Percentiles rank a stretch among this genome's conserved stretches.
These are phyloP conservation scores for Exsudoporus floridanus DNA, from an alignment of 1,284 basidiomycete genomes.

Conservation along the genomic window DNA sequence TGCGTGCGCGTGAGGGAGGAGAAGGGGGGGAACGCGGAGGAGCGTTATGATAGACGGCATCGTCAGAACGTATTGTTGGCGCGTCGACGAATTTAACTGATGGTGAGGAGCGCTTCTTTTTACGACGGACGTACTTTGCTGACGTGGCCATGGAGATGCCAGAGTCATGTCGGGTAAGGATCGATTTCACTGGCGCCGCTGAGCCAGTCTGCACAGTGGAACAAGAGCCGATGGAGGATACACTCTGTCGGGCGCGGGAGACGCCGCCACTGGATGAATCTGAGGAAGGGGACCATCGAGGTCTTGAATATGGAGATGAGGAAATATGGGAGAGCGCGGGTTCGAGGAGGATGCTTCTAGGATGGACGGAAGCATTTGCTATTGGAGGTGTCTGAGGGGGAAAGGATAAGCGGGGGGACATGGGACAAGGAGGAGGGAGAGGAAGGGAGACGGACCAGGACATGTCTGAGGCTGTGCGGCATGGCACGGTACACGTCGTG, in stretches of 20 bases:
- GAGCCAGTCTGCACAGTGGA: conserved; percentile 30
- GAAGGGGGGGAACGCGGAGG: conserved; percentile 23
- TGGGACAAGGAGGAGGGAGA: not conserved
- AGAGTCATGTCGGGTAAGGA: conserved; percentile 36
- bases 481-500: conserved; percentile 31
- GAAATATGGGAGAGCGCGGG: conserved; percentile 9
- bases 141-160: conserved; percentile 37
- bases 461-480: conserved; percentile 32
- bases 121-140: conserved; percentile 27
- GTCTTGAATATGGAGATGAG: conserved; percentile 22
- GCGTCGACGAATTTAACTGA: conserved; percentile 47
- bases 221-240: conserved; percentile 34
- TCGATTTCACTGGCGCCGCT: conserved; percentile 28
- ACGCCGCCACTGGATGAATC: conserved; percentile 17
- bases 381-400: conserved; percentile 25
- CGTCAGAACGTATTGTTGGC: conserved; percentile 39
- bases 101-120: conserved; percentile 36
- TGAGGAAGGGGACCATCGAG: conserved; percentile 17
- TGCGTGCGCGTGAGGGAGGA: conserved; percentile 8
- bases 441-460: conserved; percentile 26
- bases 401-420: conserved; percentile 5
- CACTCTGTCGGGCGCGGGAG: conserved; percentile 31
- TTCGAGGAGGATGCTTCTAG: conserved; percentile 34
- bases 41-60: conserved; percentile 24
- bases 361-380: conserved; percentile 15